phyloP scores from a whole-genome alignment of 208 protist genomes.

The Leishmania arabica region DNA sequence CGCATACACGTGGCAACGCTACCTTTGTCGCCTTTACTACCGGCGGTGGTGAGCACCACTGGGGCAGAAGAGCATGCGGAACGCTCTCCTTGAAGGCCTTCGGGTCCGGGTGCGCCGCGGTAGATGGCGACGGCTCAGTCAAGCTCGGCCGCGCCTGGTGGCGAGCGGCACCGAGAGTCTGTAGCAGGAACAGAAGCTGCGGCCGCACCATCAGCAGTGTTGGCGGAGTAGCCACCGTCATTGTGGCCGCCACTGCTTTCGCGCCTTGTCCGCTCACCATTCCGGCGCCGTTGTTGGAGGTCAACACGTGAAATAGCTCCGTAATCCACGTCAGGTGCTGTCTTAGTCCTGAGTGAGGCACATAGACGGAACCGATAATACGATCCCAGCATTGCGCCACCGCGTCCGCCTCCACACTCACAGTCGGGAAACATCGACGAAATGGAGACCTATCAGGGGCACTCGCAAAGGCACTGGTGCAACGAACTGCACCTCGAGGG shows the following conservation, averaged over 20 bases:
- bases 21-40: neutral
- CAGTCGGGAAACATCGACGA: slow-evolving; percentile 10
- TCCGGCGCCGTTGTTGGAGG: slow-evolving; percentile 37
- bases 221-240: slow-evolving; percentile 33
- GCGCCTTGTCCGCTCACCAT: slow-evolving; percentile 12
- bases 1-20: slow-evolving; percentile 1
- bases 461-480: neutral
- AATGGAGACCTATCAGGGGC: neutral
- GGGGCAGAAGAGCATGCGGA: slow-evolving; percentile 24
- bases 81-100: neutral
- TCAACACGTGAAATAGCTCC: slow-evolving; percentile 60
- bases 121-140: neutral
- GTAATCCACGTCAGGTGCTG: slow-evolving; percentile 29
- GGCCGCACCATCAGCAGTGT: slow-evolving; percentile 37
- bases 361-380: slow-evolving; percentile 49
- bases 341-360: slow-evolving; percentile 40
- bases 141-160: neutral
- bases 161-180: slow-evolving; percentile 17
- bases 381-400: slow-evolving; percentile 57
- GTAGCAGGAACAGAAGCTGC: slow-evolving; percentile 34
- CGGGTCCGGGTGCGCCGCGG: neutral
- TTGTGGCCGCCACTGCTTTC: slow-evolving; percentile 19
- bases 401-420: slow-evolving; percentile 13
- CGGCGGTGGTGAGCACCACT: slow-evolving; percentile 7
- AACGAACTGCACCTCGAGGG: neutral